Evolutionary conservation across 257 asterid species (phyloP), one percentile per base, ranked within the genome.

Genomic region (Coffea eugenioides): DNA sequence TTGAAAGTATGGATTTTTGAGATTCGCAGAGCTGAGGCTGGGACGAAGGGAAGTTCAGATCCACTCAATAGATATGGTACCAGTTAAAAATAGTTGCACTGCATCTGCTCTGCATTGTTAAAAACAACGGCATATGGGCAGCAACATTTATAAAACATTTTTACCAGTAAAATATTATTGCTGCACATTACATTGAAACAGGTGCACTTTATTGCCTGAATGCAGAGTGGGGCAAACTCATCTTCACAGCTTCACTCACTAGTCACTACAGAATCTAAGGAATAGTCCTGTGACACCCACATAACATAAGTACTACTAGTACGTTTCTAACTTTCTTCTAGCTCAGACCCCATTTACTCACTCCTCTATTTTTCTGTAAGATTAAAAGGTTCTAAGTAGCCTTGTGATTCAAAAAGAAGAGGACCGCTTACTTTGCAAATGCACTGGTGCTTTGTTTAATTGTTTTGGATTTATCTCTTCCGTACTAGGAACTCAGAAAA

Each of bases 251-350:
- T 62, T 77, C 79, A 74, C 80, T 82, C 82, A 59, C 82, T n/a
- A 65, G 62, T 82, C 82, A 59, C 82, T 27, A 65, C 67, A 86
- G 87, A 88, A 87, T 89, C 90, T 88, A 80, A 85, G 85, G 84
- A 87, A 85, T 81, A 86, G 92, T 83, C 76, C 85, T 76, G 83
- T 79, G 84, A 87, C 86, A 65, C 89, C 61, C 73, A 69, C 76
- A 75, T 62, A 73, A 59, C 43, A 39, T 39, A 39, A 39, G 43
- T 39, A 39, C 52, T 80, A 54, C 59, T 13, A 13, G 48, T 45
- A 71, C 41, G 45, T 77, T 69, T 43, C 78, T 41, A 77, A 73
- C 46, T 66, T 69, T 76, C 54, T 43, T 76, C 54, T 43, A 12
- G 49, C 51, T 54, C 45, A n/a, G 25, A 66, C 31, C 45, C 27